Base-by-base conservation (phyloP, 495 filamentous ascomycete species). In the Physcia stellaris region DNA sequence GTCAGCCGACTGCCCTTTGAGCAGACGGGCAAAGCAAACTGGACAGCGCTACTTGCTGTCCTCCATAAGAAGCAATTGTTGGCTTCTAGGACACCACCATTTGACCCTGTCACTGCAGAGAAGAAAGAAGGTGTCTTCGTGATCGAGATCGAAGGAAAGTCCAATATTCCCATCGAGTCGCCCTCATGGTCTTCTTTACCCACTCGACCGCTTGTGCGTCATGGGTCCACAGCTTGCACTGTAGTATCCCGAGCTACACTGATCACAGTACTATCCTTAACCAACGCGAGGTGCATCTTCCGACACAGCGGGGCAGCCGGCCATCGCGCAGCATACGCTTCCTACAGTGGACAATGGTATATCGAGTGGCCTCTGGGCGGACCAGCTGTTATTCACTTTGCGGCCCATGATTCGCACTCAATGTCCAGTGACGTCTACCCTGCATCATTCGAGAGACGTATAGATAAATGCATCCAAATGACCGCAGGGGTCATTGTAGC, bases 281-380 rank as follows among this genome's bases (percentile, higher is more conserved):
- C 40, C 4, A 59, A 56, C 22, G 54, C 39, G 11, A 40, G 52
- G 5, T 44, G 41, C n/a, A 51, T 57, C 4, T 61, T 52, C 44
- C 42, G 49, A 35, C 56, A 59, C 32, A 50, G 47, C 31, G 58
- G 51, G 18, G 57, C 54, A 17, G 40, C 48, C 29, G 57, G 57
- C 4, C 53, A 54, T 37, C 52, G 57, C 2, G 55, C 50, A 6
- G 46, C 54, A 0, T 61, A 59, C 34, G 45, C 52, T 13, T 54
- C 50, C 26, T 61, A 59, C 33, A 49, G 46, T 24, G 57, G 57
- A 16, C 49, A 51, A 24, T 61, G 48, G 46, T 50, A 55, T 33
- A 49, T 59, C 16, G 46, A 56, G 22, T 61, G 57, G 57, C 57
- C 57, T 23, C 49, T 61, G 15, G 57, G 54, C 20, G 52, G 48